phyloP scores from a whole-genome alignment of 768 basidiomycete genomes.

The Pilatotrama ljubarskyi region DNA sequence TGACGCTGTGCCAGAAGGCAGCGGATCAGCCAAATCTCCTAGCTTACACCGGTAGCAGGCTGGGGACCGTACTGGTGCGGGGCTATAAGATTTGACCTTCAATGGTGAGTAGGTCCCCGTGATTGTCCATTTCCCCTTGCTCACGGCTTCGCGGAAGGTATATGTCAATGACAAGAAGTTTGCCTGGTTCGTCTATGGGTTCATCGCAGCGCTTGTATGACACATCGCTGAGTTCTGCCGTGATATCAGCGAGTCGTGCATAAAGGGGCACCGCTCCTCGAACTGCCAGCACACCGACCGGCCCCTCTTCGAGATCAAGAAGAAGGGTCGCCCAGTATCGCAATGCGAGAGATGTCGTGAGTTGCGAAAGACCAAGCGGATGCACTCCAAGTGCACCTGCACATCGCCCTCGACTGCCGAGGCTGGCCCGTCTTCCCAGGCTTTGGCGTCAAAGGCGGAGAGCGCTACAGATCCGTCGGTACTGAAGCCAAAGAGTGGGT shows the following conservation, averaged over 20 bases:
- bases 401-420: conserved; percentile 26
- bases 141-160: conserved; percentile 42
- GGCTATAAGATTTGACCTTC: background rate
- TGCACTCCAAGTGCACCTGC: conserved; percentile 84
- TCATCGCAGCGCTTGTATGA: background rate
- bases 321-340: conserved; percentile 89
- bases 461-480: background rate
- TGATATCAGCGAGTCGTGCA: conserved; percentile 76
- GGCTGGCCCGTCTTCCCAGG: conserved; percentile 9
- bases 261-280: conserved; percentile 92
- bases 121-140: background rate
- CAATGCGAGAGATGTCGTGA: conserved; percentile 87
- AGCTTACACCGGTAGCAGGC: background rate
- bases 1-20: background rate
- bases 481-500: conserved; percentile 41
- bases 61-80: background rate
- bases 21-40: conserved; percentile 11
- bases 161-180: conserved; percentile 72
- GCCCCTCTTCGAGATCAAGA: conserved; percentile 91
- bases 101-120: conserved; percentile 9
- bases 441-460: background rate
- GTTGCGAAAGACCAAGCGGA: conserved; percentile 73
- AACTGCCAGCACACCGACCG: conserved; percentile 84
- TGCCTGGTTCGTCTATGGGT: conserved; percentile 59
- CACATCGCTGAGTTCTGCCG: conserved; percentile 17